phyloP scores from a whole-genome alignment of 768 basidiomycete species.

The Cystobasidium onofrii region DNA sequence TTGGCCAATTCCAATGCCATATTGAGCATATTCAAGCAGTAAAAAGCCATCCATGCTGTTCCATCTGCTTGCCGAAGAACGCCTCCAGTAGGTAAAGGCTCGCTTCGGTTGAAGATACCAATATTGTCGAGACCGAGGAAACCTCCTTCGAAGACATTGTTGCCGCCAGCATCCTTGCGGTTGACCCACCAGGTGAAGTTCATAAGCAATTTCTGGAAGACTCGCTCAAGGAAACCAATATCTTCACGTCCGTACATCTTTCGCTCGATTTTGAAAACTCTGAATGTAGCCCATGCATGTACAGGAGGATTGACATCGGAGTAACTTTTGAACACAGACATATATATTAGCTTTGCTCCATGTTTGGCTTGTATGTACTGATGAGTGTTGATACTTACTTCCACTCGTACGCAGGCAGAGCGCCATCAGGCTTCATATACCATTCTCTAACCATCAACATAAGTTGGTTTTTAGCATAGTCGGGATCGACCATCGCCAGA shows the following conservation, averaged over 20 bases:
- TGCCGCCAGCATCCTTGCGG: conserved; percentile 86
- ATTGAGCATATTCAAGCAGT: conserved; percentile 92
- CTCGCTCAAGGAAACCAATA: conserved; percentile 82
- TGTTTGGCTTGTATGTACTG: background rate
- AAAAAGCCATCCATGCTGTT: conserved; percentile 99
- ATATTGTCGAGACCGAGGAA: conserved; percentile 98
- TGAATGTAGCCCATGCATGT: conserved; percentile 97
- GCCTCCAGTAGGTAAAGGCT: conserved; percentile 89
- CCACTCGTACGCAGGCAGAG: conserved; percentile 99
- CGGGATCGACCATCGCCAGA: conserved; percentile 85
- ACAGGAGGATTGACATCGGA: conserved; percentile 94
- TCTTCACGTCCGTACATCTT: conserved; percentile 89
- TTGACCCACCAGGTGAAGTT: conserved; percentile 89
- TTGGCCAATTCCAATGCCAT: conserved; percentile 96
- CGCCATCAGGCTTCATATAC: conserved; percentile 96
- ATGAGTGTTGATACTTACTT: conserved; percentile 52
- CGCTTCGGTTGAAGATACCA: conserved; percentile 93
- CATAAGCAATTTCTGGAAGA: conserved; percentile 91
- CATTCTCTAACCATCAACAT: conserved; percentile 93
- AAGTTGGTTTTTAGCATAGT: conserved; percentile 94
- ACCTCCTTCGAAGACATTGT: conserved; percentile 96
- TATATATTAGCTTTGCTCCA: background rate
- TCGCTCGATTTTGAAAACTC: conserved; percentile 97
- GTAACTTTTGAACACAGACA: conserved; percentile 86
- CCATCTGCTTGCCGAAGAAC: conserved; percentile 92